phyloP scores from a whole-genome alignment of 108 stramenopile genomes.

The Phaeodactylum tricornutum region DNA sequence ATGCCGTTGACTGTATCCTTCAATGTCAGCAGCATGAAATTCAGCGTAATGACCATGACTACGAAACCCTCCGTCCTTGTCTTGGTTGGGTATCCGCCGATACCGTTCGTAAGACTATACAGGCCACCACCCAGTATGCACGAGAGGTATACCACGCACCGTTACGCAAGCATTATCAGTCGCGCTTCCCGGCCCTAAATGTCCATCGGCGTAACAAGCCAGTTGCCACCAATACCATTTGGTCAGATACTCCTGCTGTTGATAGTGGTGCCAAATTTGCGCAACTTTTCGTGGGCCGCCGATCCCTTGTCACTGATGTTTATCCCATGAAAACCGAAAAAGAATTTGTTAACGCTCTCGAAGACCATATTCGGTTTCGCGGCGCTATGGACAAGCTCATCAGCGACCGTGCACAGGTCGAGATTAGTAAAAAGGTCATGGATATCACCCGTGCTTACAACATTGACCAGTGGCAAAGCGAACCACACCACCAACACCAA shows the following conservation, averaged over 20 bases:
- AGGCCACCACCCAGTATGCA: conserved; percentile 11
- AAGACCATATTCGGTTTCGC: conserved; percentile 11
- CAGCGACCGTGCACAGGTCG: conserved; percentile 11
- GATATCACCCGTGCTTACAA: conserved; percentile 4
- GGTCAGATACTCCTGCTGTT: conserved; percentile 13
- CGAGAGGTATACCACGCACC: neutral
- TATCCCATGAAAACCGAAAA: conserved; percentile 10
- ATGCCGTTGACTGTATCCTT: too few species aligned
- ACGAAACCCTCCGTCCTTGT: conserved; percentile 2
- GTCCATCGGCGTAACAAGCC: conserved; percentile 10
- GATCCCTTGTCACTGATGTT: conserved; percentile 5
- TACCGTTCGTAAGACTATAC: conserved; percentile 1
- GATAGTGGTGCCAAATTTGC: conserved; percentile 6
- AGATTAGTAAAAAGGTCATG: conserved; percentile 1
- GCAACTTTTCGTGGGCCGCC: conserved; percentile 6
- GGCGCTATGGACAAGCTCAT: conserved; percentile 10
- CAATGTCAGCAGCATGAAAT: too few species aligned
- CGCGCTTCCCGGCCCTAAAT: conserved; percentile 12
- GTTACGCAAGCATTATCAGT: conserved; percentile 1
- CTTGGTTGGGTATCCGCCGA: conserved; percentile 8
- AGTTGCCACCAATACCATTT: conserved; percentile 18
- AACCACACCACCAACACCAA: conserved; percentile 17
- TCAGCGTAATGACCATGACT: neutral
- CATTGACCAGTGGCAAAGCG: conserved; percentile 10
- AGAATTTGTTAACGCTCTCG: conserved; percentile 14